Conservation (phyloP, 441 rosid species). For the Corymbia calophylla region DNA sequence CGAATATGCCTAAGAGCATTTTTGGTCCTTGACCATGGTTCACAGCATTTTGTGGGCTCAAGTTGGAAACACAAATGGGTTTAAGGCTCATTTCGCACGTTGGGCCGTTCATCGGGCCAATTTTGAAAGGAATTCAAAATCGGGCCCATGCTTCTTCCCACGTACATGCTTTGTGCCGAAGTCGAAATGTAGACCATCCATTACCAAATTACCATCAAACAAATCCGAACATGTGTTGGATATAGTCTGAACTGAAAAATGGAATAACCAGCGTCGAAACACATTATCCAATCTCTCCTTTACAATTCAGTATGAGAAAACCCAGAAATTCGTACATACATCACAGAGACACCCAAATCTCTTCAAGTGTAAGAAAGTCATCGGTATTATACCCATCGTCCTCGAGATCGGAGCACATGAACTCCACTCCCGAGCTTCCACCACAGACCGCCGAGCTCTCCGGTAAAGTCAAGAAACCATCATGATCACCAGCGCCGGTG, state of each 20-base stretch:
- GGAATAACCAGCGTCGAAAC: not conserved
- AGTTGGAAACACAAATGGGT: no score
- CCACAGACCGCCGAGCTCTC: no score
- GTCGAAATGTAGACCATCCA: not conserved
- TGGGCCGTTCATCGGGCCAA: no score
- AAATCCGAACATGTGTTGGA: not conserved
- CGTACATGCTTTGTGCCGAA: no score
- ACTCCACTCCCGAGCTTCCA: no score
- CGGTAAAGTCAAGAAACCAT: no score
- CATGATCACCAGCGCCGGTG: rapidly evolving
- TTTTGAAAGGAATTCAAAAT: no score
- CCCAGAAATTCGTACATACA: not conserved
- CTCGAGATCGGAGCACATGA: not conserved
- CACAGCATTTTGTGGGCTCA: no score
- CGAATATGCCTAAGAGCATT: no score
- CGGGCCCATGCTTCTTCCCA: no score
- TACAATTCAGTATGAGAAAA: not conserved
- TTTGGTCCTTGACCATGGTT: no score
- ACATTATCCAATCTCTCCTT: not conserved
- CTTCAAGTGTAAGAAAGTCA: not conserved
- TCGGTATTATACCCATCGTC: not conserved
- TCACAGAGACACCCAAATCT: not conserved
- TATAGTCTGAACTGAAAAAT: not conserved
- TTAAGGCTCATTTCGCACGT: no score
- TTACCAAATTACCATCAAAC: not conserved